Percentiles rank a stretch among this genome's conserved stretches.
These are phyloP conservation scores for Neurospora sp. DNA, from an alignment of 495 filamentous ascomycete species.

Conservation along the genomic window DNA sequence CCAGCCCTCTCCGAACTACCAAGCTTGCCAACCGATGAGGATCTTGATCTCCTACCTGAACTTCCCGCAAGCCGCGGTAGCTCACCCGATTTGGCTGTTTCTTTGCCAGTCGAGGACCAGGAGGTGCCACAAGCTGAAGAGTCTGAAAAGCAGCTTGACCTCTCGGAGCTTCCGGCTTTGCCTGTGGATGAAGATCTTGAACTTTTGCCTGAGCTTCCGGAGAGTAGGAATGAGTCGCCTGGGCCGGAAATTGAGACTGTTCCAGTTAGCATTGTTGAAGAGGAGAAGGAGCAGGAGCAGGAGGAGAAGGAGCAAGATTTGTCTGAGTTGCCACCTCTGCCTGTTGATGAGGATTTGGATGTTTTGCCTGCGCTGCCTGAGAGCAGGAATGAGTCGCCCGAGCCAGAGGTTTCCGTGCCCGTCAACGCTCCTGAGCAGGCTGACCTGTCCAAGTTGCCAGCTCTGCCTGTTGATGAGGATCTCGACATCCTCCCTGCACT, in stretches of 20 bases:
- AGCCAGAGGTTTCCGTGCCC: too few species aligned
- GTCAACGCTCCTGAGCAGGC: background rate
- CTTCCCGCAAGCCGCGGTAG: constrained; percentile 8
- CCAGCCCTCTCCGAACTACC: too few species aligned
- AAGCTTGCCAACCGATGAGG: background rate
- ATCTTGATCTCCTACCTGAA: constrained; percentile 1
- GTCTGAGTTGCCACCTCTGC: background rate
- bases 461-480: background rate
- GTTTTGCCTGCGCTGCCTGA: background rate
- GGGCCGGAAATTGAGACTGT: background rate
- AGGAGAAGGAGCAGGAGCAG: constrained; percentile 2
- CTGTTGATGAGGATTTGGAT: background rate
- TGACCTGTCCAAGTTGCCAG: background rate
- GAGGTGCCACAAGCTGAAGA: background rate
- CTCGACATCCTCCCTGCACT: background rate
- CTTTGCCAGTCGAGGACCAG: background rate
- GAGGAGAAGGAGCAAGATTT: constrained; percentile 6
- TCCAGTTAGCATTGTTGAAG: background rate
- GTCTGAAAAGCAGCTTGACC: background rate
- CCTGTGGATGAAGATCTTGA: background rate
- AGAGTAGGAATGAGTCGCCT: constrained; percentile 7
- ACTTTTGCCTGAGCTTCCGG: constrained; percentile 6
- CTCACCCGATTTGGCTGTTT: background rate
- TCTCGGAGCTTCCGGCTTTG: background rate
- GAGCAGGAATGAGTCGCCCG: background rate